Evolutionary conservation across 2,329 filamentous ascomycete species (phyloP).

Genomic region (Phyllosticta capitalensis): DNA sequence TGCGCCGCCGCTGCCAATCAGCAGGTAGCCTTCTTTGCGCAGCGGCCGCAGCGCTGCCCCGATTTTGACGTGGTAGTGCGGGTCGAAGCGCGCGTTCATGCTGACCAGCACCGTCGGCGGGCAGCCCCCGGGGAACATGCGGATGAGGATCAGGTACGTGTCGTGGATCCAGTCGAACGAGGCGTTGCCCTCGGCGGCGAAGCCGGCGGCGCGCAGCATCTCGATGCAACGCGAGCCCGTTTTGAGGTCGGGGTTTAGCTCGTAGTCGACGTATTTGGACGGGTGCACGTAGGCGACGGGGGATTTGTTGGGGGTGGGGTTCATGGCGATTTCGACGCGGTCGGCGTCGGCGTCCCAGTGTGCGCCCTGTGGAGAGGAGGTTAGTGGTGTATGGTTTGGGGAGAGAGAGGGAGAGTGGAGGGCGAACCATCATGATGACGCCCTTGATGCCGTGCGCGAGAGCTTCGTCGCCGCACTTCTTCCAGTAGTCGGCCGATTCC

Average conservation of each 20-base stretch:
- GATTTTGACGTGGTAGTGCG: slow-evolving; percentile 48
- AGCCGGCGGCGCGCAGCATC: slow-evolving; percentile 42
- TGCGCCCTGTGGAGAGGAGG: slow-evolving; percentile 40
- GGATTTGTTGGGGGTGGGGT: slow-evolving; percentile 50
- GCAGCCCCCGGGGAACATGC: slow-evolving; percentile 56
- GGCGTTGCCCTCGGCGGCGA: slow-evolving; percentile 44
- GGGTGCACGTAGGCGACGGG: slow-evolving; percentile 60
- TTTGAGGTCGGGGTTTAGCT: slow-evolving; percentile 49
- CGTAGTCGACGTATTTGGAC: slow-evolving; percentile 53
- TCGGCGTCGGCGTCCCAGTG: slow-evolving; percentile 52
- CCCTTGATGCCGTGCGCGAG: slow-evolving; percentile 51
- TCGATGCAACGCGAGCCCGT: slow-evolving; percentile 42
- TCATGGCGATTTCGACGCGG: slow-evolving; percentile 51
- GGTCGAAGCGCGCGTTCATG: slow-evolving; percentile 47
- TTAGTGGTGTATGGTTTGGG: not conserved
- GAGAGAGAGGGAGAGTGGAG: not conserved
- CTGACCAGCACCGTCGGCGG: slow-evolving; percentile 55
- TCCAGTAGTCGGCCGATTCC: slow-evolving; percentile 55
- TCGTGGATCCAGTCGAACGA: slow-evolving; percentile 65
- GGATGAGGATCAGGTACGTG: slow-evolving; percentile 57
- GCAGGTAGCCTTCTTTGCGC: slow-evolving; percentile 45
- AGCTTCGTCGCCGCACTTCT: slow-evolving; percentile 53
- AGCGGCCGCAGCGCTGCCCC: slow-evolving; percentile 49
- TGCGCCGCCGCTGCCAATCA: slow-evolving; percentile 52
- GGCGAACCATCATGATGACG: slow-evolving; percentile 52